Conservation (phyloP, 1,139 yeast species). For the Scheffersomyces stambukii region DNA sequence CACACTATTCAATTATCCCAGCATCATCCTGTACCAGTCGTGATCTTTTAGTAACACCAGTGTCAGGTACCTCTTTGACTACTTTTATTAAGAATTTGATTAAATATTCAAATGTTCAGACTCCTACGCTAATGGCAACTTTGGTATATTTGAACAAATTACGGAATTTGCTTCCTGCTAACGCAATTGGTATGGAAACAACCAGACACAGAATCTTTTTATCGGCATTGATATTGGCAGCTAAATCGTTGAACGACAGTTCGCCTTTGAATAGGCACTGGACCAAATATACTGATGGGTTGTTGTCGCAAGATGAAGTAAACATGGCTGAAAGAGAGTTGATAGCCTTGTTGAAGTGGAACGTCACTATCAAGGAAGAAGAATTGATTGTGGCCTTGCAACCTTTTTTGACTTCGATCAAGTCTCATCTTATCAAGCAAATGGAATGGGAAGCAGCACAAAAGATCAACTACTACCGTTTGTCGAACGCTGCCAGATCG, state of each 20-base stretch:
- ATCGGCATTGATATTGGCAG: constrained; percentile 82
- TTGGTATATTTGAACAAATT: constrained; percentile 76
- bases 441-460: constrained; percentile 29
- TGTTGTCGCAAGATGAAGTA: constrained; percentile 71
- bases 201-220: constrained; percentile 90
- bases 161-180: constrained; percentile 74
- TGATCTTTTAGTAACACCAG: too few relatives aligned
- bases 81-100: constrained; percentile 70
- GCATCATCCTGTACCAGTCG: not conserved
- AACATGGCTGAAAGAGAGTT: constrained; percentile 90
- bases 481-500: constrained; percentile 17
- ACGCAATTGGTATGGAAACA: constrained; percentile 90
- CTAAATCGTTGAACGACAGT: constrained; percentile 88
- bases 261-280: constrained; percentile 95
- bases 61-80: constrained; percentile 28
- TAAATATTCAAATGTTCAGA: constrained; percentile 83
- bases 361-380: constrained; percentile 59
- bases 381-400: constrained; percentile 69
- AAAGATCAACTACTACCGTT: constrained; percentile 36
- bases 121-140: constrained; percentile 92
- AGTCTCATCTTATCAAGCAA: constrained; percentile 27
- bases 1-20: not conserved
- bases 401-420: constrained; percentile 75
- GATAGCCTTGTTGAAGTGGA: constrained; percentile 80
- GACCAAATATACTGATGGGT: constrained; percentile 86